These are phyloP conservation scores for Hyphodiscus hymeniophilus DNA, from an alignment of 495 filamentous ascomycete species.

Conservation along the genomic window DNA sequence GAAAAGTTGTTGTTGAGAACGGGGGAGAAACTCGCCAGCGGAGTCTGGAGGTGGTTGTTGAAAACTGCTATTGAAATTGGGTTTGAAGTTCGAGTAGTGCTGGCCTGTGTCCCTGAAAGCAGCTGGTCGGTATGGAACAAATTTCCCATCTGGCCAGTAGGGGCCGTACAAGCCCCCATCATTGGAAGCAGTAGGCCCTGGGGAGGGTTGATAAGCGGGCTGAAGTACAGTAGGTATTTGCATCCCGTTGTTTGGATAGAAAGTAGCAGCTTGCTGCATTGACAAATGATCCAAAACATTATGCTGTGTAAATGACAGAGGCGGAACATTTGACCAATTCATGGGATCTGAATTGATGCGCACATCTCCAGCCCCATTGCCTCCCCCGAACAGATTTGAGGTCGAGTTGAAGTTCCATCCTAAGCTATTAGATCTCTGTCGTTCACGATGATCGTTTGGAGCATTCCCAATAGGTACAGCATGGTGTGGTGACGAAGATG, in stretches of 20 bases:
- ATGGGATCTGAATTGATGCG: constrained; percentile 5
- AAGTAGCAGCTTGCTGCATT: constrained; percentile 12
- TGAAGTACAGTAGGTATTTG: constrained; percentile 59
- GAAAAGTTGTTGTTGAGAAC: constrained; percentile 1
- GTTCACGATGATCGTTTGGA: neutral
- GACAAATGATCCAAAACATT: constrained; percentile 17
- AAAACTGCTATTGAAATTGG: constrained; percentile 5
- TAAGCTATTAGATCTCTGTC: constrained; percentile 11
- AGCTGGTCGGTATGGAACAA: constrained; percentile 66
- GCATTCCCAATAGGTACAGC: neutral
- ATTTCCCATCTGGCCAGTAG: constrained; percentile 71
- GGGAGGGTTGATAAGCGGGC: constrained; percentile 59
- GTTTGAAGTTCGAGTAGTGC: constrained; percentile 2
- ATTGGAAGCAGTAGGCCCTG: constrained; percentile 67
- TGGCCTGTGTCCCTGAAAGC: constrained; percentile 31
- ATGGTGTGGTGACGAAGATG: neutral
- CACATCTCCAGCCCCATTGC: constrained; percentile 16
- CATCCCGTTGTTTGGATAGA: constrained; percentile 17
- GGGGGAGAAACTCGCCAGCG: neutral
- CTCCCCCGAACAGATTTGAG: constrained; percentile 10
- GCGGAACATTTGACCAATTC: constrained; percentile 10
- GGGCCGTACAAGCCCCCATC: constrained; percentile 64
- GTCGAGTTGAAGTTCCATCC: constrained; percentile 19
- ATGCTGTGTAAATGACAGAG: constrained; percentile 7
- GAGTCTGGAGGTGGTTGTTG: too few relatives aligned